A percentile compares a stretch with the other conserved stretches of the same genome.
Evolutionary conservation across 2,329 filamentous ascomycete genomes (phyloP).

Genomic region (Mycocentrospora acerina): DNA sequence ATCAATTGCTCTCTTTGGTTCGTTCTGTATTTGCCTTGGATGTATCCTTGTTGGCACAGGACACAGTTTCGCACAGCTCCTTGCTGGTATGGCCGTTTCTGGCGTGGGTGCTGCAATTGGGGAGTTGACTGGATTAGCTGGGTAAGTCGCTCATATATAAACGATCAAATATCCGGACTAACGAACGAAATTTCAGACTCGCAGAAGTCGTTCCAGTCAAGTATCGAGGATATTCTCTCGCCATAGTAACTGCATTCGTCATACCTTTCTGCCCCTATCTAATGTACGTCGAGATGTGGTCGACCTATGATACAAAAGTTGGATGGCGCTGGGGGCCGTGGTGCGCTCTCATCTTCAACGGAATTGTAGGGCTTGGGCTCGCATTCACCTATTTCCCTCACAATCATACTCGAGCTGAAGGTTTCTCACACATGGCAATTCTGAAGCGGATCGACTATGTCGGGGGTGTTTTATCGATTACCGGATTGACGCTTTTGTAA

Average conservation of each 20-base stretch:
- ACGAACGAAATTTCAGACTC: conserved; percentile 19
- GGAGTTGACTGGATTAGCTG: conserved; percentile 39
- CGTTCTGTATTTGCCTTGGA: conserved; percentile 32
- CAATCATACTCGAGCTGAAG: conserved; percentile 34
- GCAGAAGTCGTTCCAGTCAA: conserved; percentile 38
- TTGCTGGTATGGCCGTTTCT: conserved; percentile 38
- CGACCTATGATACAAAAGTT: conserved; percentile 20
- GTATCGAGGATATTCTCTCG: conserved; percentile 37
- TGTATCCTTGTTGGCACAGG: conserved; percentile 31
- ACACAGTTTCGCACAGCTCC: conserved; percentile 34
- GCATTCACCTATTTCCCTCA: conserved; percentile 36
- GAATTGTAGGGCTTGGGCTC: conserved; percentile 31
- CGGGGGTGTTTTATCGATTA: conserved; percentile 33
- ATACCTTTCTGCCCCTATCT: conserved; percentile 40
- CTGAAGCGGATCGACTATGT: conserved; percentile 37
- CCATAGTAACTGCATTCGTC: conserved; percentile 37
- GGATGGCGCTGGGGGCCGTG: conserved; percentile 41
- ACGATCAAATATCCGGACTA: not conserved
- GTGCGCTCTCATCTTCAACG: conserved; percentile 37
- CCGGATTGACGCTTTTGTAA: conserved; percentile 37
- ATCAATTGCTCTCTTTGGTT: conserved; percentile 38
- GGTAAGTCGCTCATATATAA: conserved; percentile 17
- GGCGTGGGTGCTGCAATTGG: conserved; percentile 38
- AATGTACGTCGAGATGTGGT: conserved; percentile 34
- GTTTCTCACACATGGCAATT: conserved; percentile 30